Percentiles rank a stretch among this genome's conserved stretches.
Conservation (phyloP, 192 early-diverging fungal genomes). For the Oehlia diaphana region DNA sequence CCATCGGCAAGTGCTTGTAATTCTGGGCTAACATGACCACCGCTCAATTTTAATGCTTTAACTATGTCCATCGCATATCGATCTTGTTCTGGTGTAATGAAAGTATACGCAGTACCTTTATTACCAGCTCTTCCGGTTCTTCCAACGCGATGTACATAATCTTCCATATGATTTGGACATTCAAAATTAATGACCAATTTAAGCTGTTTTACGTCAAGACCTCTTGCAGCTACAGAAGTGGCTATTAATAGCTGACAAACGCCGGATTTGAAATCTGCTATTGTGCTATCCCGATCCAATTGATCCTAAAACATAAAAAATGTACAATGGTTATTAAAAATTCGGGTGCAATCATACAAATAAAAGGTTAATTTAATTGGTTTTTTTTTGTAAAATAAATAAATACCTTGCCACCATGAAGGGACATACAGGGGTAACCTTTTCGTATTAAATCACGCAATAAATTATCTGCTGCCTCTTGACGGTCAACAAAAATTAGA, state of each 20-base stretch:
- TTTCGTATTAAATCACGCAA: constrained; percentile 79
- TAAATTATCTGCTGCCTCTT: constrained; percentile 92
- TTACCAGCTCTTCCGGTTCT: constrained; percentile 97
- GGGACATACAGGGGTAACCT: constrained; percentile 84
- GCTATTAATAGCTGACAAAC: constrained; percentile 90
- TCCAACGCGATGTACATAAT: constrained; percentile 98
- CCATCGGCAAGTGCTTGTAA: constrained; percentile 76
- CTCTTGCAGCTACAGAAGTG: constrained; percentile 94
- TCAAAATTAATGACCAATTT: constrained; percentile 96
- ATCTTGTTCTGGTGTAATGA: constrained; percentile 93
- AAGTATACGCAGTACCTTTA: constrained; percentile 96
- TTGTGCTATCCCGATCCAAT: constrained; percentile 87
- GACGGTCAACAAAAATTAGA: constrained; percentile 94
- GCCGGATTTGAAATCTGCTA: constrained; percentile 92
- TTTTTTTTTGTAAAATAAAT: constrained; percentile 1
- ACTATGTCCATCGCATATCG: constrained; percentile 88
- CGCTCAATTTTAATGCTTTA: constrained; percentile 83
- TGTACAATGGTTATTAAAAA: not conserved
- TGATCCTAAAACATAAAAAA: constrained; percentile 56
- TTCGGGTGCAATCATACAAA: no score
- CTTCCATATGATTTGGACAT: constrained; percentile 97
- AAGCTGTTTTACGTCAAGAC: constrained; percentile 91
- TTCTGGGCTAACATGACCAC: constrained; percentile 70
- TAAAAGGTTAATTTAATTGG: no score
- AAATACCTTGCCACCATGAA: constrained; percentile 91